A percentile compares a stretch with the other conserved stretches of the same genome.
These are phyloP conservation scores for Fomitopsis serialis DNA, from an alignment of 768 basidiomycete species.

Conservation along the genomic window DNA sequence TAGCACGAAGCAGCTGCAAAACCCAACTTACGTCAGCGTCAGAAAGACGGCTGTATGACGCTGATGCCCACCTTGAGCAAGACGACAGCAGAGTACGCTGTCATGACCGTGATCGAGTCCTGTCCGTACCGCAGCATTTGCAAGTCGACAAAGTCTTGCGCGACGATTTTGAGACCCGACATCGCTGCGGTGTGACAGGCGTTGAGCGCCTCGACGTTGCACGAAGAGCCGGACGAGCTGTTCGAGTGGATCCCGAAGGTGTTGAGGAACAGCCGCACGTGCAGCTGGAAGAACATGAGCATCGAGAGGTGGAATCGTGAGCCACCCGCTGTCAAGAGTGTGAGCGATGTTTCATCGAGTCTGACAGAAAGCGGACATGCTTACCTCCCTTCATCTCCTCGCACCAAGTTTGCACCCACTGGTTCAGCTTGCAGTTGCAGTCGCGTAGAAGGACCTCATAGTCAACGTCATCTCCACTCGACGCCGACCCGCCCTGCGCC, in stretches of 20 bases:
- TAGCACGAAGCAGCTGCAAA: constrained; percentile 61
- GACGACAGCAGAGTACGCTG: constrained; percentile 80
- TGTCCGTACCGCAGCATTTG: constrained; percentile 83
- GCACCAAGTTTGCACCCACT: constrained; percentile 72
- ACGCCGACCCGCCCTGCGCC: constrained; percentile 37
- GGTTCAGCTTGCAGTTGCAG: constrained; percentile 66
- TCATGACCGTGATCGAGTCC: constrained; percentile 82
- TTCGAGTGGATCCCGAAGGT: constrained; percentile 74
- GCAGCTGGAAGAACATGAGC: constrained; percentile 68
- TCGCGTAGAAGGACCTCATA: constrained; percentile 67
- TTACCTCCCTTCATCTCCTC: constrained; percentile 67
- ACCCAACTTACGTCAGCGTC: background rate
- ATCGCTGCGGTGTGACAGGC: constrained; percentile 73
- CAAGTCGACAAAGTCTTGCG: constrained; percentile 67
- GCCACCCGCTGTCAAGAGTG: constrained; percentile 49
- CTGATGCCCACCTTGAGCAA: constrained; percentile 55
- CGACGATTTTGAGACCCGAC: constrained; percentile 64
- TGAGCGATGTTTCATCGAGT: background rate
- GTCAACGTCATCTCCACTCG: constrained; percentile 55
- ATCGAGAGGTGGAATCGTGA: constrained; percentile 74
- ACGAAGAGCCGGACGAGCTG: constrained; percentile 25
- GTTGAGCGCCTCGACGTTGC: constrained; percentile 59
- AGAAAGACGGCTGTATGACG: background rate
- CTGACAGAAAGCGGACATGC: background rate
- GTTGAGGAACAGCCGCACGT: constrained; percentile 79